These are phyloP conservation scores for Ophiostoma himal-ulmi DNA, from an alignment of 2,329 filamentous ascomycete genomes.

Conservation along the genomic window DNA sequence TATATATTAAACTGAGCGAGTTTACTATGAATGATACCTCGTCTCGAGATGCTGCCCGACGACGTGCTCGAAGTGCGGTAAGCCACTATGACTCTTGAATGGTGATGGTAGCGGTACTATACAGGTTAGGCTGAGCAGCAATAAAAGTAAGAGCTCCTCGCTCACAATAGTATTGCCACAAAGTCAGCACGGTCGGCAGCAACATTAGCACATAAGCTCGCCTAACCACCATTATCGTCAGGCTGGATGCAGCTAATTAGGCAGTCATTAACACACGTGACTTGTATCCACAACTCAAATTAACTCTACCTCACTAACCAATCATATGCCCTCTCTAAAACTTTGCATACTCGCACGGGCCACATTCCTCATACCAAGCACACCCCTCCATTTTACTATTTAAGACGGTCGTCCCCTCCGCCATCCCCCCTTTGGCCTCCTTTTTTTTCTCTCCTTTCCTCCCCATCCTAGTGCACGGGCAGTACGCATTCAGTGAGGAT, in stretches of 20 bases:
- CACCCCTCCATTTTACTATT: slow-evolving; percentile 21
- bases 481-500: slow-evolving; percentile 75
- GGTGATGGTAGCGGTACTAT: too few relatives aligned
- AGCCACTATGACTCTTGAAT: too few relatives aligned
- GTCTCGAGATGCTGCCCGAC: too few relatives aligned
- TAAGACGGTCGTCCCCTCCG: slow-evolving; percentile 19
- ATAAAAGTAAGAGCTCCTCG: too few relatives aligned
- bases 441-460: slow-evolving; percentile 38
- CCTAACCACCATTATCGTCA: neutral
- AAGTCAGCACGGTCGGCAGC: too few relatives aligned
- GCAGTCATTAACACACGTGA: neutral
- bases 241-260: neutral
- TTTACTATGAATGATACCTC: too few relatives aligned
- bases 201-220: too few relatives aligned
- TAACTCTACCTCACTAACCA: neutral
- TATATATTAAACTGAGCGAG: too few relatives aligned
- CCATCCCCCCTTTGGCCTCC: slow-evolving; percentile 13
- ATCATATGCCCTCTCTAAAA: neutral
- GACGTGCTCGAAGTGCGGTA: too few relatives aligned
- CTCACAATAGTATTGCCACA: too few relatives aligned
- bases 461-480: slow-evolving; percentile 64
- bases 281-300: neutral
- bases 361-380: slow-evolving; percentile 14
- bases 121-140: too few relatives aligned
- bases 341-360: slow-evolving; percentile 29